These are phyloP conservation scores for Rhododendron ferrugineum DNA, from an alignment of 148 eudicot species.

Conservation along the genomic window DNA sequence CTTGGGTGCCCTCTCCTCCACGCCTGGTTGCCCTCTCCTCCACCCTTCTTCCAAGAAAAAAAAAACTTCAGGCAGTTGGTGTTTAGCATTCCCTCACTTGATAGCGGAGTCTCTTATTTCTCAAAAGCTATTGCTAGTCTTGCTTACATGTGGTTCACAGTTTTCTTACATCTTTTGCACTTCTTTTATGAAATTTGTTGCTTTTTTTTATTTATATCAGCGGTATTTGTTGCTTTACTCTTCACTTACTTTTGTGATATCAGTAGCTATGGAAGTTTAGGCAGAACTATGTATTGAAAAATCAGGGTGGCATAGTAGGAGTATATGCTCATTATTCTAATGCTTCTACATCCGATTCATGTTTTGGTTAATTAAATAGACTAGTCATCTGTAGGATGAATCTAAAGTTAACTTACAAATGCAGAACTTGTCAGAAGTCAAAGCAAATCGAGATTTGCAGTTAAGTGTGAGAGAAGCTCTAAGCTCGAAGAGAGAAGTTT, in stretches of 20 bases:
- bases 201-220: no score
- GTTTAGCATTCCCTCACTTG: not conserved
- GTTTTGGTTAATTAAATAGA: not conserved
- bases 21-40: no score
- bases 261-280: not conserved
- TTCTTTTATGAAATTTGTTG: not conserved
- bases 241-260: not conserved
- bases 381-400: not conserved
- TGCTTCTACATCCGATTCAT: not conserved
- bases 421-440: constrained; percentile 49
- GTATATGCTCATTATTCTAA: not conserved
- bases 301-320: not conserved
- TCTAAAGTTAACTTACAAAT: constrained; percentile 17
- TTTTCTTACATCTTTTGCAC: not conserved
- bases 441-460: constrained; percentile 47
- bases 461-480: constrained; percentile 72
- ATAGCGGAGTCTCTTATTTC: not conserved
- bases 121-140: not conserved
- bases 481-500: constrained; percentile 57
- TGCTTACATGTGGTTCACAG: not conserved
- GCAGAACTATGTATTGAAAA: not conserved
- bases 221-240: not conserved
- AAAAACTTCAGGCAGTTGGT: no score
- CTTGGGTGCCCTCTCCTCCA: no score
- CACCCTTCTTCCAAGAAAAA: no score